A percentile compares a stretch with the other conserved stretches of the same genome.
phyloP scores from a whole-genome alignment of 2,329 filamentous ascomycete species.

The Nemania sp. region DNA sequence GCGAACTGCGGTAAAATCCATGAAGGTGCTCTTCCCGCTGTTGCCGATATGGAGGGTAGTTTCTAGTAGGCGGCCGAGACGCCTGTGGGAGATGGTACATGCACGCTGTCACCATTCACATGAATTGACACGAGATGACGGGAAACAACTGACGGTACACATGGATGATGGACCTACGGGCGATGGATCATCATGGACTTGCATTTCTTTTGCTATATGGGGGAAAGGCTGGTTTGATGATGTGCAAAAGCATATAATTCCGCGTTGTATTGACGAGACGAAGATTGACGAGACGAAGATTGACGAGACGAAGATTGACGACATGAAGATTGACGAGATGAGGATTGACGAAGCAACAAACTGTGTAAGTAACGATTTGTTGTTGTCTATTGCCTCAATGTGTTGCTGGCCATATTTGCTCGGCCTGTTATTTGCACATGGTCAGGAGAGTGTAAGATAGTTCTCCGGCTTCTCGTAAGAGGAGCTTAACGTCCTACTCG shows the following conservation, averaged over 20 bases:
- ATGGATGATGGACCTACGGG: slow-evolving; percentile 6
- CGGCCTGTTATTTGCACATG: no score
- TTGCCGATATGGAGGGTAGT: slow-evolving; percentile 40
- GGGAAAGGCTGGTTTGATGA: neutral
- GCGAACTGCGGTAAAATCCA: slow-evolving; percentile 41
- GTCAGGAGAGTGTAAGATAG: no score
- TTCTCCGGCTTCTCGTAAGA: no score
- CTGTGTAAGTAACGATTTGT: neutral
- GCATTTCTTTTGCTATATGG: slow-evolving; percentile 28
- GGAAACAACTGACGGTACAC: slow-evolving; percentile 10
- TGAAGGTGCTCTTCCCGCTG: slow-evolving; percentile 37
- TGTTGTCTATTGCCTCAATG: neutral
- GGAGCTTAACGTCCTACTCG: no score
- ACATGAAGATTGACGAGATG: no score
- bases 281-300: no score
- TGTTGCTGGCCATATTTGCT: neutral
- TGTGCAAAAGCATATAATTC: slow-evolving; percentile 5
- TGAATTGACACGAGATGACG: neutral
- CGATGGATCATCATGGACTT: slow-evolving; percentile 31
- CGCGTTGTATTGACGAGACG: neutral
- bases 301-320: no score
- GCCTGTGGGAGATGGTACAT: no score
- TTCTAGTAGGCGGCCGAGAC: slow-evolving; percentile 28
- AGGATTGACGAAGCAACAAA: no score
- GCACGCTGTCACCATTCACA: no score